phyloP scores from a whole-genome alignment of 2,329 filamentous ascomycete genomes.

The Pezicula carpinea region DNA sequence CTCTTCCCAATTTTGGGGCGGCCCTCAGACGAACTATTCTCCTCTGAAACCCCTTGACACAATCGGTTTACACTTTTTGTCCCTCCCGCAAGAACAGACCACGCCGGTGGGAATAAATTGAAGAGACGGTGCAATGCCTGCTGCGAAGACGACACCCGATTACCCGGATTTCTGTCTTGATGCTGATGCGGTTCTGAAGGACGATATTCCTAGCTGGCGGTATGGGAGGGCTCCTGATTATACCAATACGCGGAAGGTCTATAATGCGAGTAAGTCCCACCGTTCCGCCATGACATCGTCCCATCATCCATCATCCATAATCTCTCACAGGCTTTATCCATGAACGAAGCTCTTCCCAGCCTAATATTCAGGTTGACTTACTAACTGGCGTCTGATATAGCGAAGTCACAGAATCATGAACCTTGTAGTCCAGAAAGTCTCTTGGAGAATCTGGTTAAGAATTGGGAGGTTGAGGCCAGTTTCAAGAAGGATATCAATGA shows the following conservation, averaged over 20 bases:
- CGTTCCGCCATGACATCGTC: background rate
- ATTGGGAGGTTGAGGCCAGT: conserved; percentile 68
- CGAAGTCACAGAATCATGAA: conserved; percentile 50
- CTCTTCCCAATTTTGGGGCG: too few relatives aligned
- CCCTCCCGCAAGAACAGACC: too few relatives aligned
- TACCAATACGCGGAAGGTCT: conserved; percentile 56
- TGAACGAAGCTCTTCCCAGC: too few relatives aligned
- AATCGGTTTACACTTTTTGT: too few relatives aligned
- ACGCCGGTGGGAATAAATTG: too few relatives aligned
- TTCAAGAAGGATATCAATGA: conserved; percentile 58
- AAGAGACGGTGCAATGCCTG: too few relatives aligned
- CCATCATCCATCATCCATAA: too few relatives aligned
- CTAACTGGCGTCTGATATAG: conserved; percentile 32
- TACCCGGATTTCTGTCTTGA: conserved; percentile 54
- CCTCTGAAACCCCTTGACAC: too few relatives aligned
- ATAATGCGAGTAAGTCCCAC: conserved; percentile 46
- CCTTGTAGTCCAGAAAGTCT: conserved; percentile 52
- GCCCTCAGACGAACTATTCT: too few relatives aligned
- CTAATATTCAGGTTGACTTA: too few relatives aligned
- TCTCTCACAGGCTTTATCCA: too few relatives aligned
- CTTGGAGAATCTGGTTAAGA: conserved; percentile 67
- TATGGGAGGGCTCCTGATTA: conserved; percentile 60
- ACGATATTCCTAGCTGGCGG: conserved; percentile 50
- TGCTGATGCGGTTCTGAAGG: conserved; percentile 52
- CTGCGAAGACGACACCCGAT: conserved; percentile 6